Evolutionary conservation across 2,329 filamentous ascomycete species (phyloP).

Genomic region (Metarhizium brunneum): DNA sequence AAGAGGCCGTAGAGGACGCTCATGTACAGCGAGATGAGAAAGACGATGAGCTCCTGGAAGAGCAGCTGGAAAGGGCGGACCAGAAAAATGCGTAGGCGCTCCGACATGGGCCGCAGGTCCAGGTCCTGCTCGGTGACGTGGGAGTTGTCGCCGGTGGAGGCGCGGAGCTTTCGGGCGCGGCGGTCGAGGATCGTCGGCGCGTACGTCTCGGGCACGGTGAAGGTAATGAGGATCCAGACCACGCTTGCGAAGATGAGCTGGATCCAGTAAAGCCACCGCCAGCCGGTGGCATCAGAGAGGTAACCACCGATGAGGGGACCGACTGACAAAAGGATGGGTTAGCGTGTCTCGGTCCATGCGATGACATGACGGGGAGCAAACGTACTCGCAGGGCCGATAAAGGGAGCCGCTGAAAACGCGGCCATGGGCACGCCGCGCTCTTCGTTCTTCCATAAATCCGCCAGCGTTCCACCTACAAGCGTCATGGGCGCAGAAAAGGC

Average conservation of each 20-base stretch:
- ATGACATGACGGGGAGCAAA: background rate
- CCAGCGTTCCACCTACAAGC: conserved; percentile 70
- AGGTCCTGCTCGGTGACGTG: conserved; percentile 77
- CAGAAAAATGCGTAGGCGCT: conserved; percentile 66
- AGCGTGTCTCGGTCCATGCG: background rate
- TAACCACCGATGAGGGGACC: conserved; percentile 72
- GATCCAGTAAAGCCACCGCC: conserved; percentile 83
- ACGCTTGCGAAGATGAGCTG: conserved; percentile 66
- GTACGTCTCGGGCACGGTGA: conserved; percentile 88
- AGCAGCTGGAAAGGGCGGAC: conserved; percentile 78
- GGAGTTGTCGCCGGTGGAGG: conserved; percentile 53
- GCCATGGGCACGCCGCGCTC: conserved; percentile 84
- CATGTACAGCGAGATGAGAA: conserved; percentile 81
- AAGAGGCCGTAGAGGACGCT: conserved; percentile 66
- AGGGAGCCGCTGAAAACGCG: conserved; percentile 73
- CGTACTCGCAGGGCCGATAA: conserved; percentile 59
- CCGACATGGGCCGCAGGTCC: conserved; percentile 57
- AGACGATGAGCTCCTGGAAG: conserved; percentile 75
- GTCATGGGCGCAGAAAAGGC: conserved; percentile 68
- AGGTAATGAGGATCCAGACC: conserved; percentile 68
- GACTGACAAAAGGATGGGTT: conserved; percentile 23
- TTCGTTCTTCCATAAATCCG: conserved; percentile 77
- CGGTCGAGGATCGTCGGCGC: conserved; percentile 40
- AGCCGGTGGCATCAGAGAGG: conserved; percentile 58
- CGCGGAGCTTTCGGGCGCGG: conserved; percentile 49